These are phyloP conservation scores for Camillea tinctor DNA, from an alignment of 2,329 filamentous ascomycete species.

Conservation along the genomic window DNA sequence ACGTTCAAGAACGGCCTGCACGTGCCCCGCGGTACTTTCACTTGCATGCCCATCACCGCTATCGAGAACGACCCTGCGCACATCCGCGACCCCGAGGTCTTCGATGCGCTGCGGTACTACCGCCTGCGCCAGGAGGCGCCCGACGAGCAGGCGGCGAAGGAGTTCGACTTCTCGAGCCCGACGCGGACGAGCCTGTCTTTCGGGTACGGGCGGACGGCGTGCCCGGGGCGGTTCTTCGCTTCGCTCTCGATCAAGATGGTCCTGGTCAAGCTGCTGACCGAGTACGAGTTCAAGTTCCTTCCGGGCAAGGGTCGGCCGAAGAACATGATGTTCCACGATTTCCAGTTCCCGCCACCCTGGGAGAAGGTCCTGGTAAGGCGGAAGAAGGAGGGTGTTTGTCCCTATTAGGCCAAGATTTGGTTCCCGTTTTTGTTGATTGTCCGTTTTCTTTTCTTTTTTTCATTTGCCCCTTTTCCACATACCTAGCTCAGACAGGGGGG, in stretches of 20 bases:
- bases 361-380: constrained; percentile 6
- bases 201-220: constrained; percentile 36
- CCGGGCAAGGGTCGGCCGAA: constrained; percentile 18
- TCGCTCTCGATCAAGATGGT: constrained; percentile 31
- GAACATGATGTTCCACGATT: constrained; percentile 23
- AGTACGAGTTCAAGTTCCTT: constrained; percentile 29
- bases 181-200: constrained; percentile 32
- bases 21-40: constrained; percentile 11
- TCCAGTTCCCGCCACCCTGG: constrained; percentile 20
- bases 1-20: not conserved
- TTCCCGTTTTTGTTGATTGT: too few relatives aligned
- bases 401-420: not conserved
- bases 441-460: not conserved
- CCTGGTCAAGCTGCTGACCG: constrained; percentile 24
- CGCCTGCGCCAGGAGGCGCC: constrained; percentile 25
- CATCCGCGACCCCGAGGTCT: constrained; percentile 30
- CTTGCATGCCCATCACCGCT: constrained; percentile 12
- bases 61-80: constrained; percentile 31
- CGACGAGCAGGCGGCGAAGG: not conserved
- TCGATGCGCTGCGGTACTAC: constrained; percentile 35
- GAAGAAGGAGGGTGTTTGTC: constrained; percentile 1
- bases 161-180: constrained; percentile 22
- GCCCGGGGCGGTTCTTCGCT: constrained; percentile 35
- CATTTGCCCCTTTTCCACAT: not conserved
- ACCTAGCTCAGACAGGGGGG: too few relatives aligned